Evolutionary conservation across 73 alveolate species (phyloP), one percentile per base, ranked within the genome.

Genomic region (Tetrahymena thermophila): DNA sequence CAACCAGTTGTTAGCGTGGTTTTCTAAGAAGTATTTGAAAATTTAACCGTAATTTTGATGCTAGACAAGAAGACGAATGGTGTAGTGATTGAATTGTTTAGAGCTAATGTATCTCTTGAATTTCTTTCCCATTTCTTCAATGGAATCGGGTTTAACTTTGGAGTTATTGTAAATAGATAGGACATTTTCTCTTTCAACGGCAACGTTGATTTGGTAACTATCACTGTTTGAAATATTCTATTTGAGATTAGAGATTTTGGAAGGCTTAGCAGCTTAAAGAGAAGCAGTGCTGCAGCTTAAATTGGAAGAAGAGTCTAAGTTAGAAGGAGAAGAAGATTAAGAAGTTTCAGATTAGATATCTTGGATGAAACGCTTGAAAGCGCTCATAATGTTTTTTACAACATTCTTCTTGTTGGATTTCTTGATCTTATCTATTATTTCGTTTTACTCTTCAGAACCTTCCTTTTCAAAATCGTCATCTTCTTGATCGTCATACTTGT

Each of bases 321-420:
- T 50, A 50, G 89, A 71, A 71, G 89, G 89, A 71, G 89, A 71
- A 28, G 89, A 71, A 71, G 89, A 71, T 71, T 71, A 71, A 71
- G 89, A 71, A 71, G 31, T n/a, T 11, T 71, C 89, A 71, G 89
- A 71, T 71, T 71, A 31, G 89, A 71, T 71, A 40, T 71, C 89
- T 71, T 71, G 37, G 89, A 71, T 71, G 89, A 71, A 71, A 71
- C 89, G 89, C 89, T 71, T 71, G 89, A 71, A 71, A n/a, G 89
- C 89, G 37, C 89, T 71, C 89, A 71, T 71, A 71, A 71, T 71
- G 89, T 71, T 71, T 71, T 71, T 71, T 71, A 71, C 89, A 71
- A 71, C 89, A 71, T 71, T 71, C 89, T 71, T 71, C 31, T 71
- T 71, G 37, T 71, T 71, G 37, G 89, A 71, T 71, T 71, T 71